Conservation (phyloP, 495 filamentous ascomycete genomes). For the Friedmanniomyces endolithicus region DNA sequence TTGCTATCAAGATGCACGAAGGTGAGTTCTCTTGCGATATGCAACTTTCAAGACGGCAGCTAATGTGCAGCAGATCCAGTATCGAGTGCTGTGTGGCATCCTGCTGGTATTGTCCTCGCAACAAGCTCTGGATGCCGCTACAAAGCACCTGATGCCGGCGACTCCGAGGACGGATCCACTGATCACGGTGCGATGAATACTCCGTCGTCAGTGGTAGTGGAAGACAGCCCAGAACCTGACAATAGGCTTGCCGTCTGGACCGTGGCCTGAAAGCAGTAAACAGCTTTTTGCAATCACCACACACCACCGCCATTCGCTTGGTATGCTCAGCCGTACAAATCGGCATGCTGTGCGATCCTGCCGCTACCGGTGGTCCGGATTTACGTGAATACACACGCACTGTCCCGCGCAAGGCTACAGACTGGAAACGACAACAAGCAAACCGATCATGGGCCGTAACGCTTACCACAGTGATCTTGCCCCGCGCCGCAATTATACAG, state of each 20-base stretch:
- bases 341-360: too few species aligned
- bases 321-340: too few species aligned
- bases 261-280: not conserved
- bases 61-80: conserved; percentile 37
- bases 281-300: not conserved
- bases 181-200: not conserved
- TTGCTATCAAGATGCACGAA: conserved; percentile 26
- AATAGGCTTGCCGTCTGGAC: conserved; percentile 2
- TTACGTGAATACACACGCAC: too few species aligned
- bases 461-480: too few species aligned
- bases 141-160: not conserved
- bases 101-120: conserved; percentile 53
- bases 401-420: too few species aligned
- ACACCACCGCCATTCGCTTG: not conserved
- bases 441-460: too few species aligned
- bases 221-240: not conserved
- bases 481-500: too few species aligned
- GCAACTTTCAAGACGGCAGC: not conserved
- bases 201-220: not conserved
- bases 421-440: too few species aligned
- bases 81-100: conserved; percentile 53
- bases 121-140: conserved; percentile 57
- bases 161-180: not conserved
- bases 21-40: conserved; percentile 17
- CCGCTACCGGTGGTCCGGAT: too few species aligned